These are phyloP conservation scores for Paramecium octaurelia DNA, from an alignment of 73 alveolate species.

Conservation along the genomic window DNA sequence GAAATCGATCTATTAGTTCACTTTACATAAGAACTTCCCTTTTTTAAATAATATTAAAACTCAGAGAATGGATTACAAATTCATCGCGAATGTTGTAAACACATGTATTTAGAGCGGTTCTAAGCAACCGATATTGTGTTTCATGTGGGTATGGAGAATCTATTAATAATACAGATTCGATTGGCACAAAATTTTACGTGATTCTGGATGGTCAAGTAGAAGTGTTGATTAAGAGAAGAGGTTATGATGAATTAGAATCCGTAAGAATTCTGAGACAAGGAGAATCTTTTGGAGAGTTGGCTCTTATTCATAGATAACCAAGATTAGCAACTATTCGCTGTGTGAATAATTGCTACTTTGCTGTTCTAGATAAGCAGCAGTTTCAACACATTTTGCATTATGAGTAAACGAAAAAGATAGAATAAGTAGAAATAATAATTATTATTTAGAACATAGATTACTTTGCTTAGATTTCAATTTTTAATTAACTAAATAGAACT, in stretches of 20 bases:
- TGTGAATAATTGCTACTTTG: slow-evolving; percentile 35
- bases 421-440: not conserved
- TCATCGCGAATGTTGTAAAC: slow-evolving; percentile 12
- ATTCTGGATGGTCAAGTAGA: slow-evolving; percentile 47
- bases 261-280: slow-evolving; percentile 22
- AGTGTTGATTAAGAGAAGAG: slow-evolving; percentile 14
- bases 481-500: not conserved
- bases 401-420: not conserved
- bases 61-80: not conserved
- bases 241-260: slow-evolving; percentile 1
- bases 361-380: slow-evolving; percentile 41
- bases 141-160: not conserved
- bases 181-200: slow-evolving; percentile 36
- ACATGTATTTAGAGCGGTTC: not conserved
- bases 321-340: slow-evolving; percentile 54
- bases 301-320: slow-evolving; percentile 43
- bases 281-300: slow-evolving; percentile 58
- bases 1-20: not conserved
- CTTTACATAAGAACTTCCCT: not conserved
- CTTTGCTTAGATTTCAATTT: not conserved
- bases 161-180: not conserved
- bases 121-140: not conserved
- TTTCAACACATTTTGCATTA: slow-evolving; percentile 14
- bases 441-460: not conserved
- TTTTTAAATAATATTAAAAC: not conserved